These are phyloP conservation scores for Penicillium sp. DNA, from an alignment of 2,329 filamentous ascomycete species.

Conservation along the genomic window DNA sequence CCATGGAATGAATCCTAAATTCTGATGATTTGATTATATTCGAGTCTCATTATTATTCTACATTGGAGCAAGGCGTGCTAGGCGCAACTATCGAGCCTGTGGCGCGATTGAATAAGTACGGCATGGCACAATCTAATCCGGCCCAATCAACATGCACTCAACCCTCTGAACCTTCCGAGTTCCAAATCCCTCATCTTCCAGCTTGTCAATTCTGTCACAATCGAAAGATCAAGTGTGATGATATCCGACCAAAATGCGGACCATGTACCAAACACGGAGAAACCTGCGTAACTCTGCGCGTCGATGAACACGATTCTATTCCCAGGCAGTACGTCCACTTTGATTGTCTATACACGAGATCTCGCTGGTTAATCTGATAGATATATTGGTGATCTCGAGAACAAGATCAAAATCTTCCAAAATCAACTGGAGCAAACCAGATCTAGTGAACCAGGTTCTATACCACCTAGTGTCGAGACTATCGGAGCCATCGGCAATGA, in stretches of 20 bases:
- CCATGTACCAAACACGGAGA: constrained; percentile 27
- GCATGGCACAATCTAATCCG: not conserved
- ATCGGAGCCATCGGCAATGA: not conserved
- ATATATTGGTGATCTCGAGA: constrained; percentile 30
- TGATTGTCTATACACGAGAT: not conserved
- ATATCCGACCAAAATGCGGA: constrained; percentile 31
- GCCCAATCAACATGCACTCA: not conserved
- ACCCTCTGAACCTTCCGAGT: not conserved
- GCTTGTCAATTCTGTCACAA: constrained; percentile 25
- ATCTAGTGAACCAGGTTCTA: not conserved
- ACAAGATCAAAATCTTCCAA: constrained; percentile 18
- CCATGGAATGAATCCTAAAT: not conserved
- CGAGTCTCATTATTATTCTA: not conserved
- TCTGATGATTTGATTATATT: not conserved
- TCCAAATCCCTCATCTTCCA: constrained; percentile 16
- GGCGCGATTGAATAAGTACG: not conserved
- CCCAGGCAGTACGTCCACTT: constrained; percentile 21
- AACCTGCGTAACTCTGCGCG: constrained; percentile 31
- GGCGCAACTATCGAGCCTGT: not conserved
- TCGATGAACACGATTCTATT: constrained; percentile 23
- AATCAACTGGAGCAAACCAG: not conserved
- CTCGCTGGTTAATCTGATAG: not conserved
- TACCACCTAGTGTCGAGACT: not conserved
- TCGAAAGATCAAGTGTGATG: constrained; percentile 33
- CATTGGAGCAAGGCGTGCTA: not conserved